These are phyloP conservation scores for Phoma sp. DNA, from an alignment of 2,329 filamentous ascomycete species.

Conservation along the genomic window DNA sequence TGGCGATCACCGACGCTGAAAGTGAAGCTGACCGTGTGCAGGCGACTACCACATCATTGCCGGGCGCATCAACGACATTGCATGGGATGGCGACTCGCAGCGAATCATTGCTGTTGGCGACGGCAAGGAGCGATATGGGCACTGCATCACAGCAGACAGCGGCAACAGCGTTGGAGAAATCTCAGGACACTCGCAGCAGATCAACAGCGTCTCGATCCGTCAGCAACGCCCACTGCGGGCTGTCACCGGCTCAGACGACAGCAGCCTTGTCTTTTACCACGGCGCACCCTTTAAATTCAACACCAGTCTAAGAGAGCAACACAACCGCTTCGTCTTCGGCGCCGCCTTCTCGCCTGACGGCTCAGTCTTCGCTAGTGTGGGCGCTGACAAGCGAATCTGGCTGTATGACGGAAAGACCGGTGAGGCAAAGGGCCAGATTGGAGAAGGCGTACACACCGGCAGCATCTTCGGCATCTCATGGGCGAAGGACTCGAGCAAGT, in stretches of 20 bases:
- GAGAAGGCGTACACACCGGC: slow-evolving; percentile 84
- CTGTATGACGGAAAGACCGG: slow-evolving; percentile 97
- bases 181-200: slow-evolving; percentile 84
- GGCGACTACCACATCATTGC: slow-evolving; percentile 94
- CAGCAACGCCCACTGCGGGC: slow-evolving; percentile 90
- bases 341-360: slow-evolving; percentile 92
- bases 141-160: slow-evolving; percentile 88
- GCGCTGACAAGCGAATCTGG: slow-evolving; percentile 91
- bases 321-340: slow-evolving; percentile 88
- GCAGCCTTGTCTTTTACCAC: slow-evolving; percentile 87
- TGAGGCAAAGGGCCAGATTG: slow-evolving; percentile 77
- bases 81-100: slow-evolving; percentile 97
- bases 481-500: slow-evolving; percentile 82
- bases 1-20: background rate
- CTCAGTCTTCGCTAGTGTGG: slow-evolving; percentile 79
- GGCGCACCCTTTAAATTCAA: slow-evolving; percentile 97
- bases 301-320: slow-evolving; percentile 76
- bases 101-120: slow-evolving; percentile 95
- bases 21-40: slow-evolving; percentile 43
- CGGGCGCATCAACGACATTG: slow-evolving; percentile 93
- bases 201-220: slow-evolving; percentile 90
- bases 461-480: slow-evolving; percentile 93
- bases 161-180: slow-evolving; percentile 97
- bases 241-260: slow-evolving; percentile 90
- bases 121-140: slow-evolving; percentile 89